Percentiles rank a stretch among this genome's conserved stretches.
Conservation (phyloP, 2,329 filamentous ascomycete genomes). For the Aspergillus aculeatinus region DNA sequence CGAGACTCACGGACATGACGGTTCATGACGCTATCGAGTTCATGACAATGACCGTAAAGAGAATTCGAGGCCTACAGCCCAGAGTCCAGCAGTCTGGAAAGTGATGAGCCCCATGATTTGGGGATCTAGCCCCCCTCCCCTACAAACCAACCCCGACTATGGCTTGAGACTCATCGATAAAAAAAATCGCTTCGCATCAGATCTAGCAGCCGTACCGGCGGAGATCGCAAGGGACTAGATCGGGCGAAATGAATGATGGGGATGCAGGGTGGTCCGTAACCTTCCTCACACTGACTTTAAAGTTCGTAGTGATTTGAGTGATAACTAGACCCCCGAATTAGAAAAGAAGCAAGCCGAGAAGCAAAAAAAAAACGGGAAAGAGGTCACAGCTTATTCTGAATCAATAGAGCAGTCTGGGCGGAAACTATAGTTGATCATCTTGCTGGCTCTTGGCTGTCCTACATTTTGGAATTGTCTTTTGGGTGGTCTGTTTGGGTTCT, state of each 20-base stretch:
- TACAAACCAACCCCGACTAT: background rate
- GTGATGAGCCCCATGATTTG: background rate
- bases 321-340: too few species aligned
- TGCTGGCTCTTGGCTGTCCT: too few species aligned
- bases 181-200: background rate
- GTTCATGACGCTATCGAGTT: constrained; percentile 18
- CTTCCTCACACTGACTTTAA: background rate
- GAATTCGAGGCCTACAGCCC: background rate
- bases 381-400: too few species aligned
- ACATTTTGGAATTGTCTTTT: too few species aligned
- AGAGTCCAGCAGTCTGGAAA: background rate
- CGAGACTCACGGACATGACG: background rate
- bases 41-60: background rate
- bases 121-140: background rate
- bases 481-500: too few species aligned
- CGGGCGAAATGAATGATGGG: background rate
- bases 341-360: too few species aligned
- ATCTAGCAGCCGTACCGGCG: background rate
- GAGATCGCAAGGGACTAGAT: constrained; percentile 6
- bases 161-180: background rate
- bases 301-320: too few species aligned
- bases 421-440: too few species aligned
- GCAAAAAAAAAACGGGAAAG: too few species aligned
- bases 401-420: too few species aligned
- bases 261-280: background rate